Evolutionary conservation across 768 basidiomycete genomes (phyloP).

Genomic region (Amanita inopinata): DNA sequence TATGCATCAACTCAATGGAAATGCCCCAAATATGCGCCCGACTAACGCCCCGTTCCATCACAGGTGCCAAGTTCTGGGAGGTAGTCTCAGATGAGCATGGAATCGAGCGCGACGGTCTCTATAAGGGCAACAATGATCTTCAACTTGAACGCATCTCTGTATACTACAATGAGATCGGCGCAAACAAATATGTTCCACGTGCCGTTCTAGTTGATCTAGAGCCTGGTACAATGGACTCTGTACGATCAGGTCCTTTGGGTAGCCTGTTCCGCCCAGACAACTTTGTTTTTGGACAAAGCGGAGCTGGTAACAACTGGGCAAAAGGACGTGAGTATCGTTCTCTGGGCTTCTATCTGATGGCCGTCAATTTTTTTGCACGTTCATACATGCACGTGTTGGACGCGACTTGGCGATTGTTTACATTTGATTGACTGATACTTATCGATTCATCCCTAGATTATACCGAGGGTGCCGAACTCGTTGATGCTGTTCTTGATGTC

Average conservation of each 20-base stretch:
- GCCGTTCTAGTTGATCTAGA: constrained; percentile 96
- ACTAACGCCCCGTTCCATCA: constrained; percentile 10
- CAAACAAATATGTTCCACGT: constrained; percentile 97
- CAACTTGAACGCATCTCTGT: constrained; percentile 97
- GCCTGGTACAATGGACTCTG: constrained; percentile 93
- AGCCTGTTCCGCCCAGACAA: constrained; percentile 95
- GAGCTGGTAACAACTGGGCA: constrained; percentile 99
- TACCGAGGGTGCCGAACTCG: constrained; percentile 95
- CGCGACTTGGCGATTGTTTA: constrained; percentile 14
- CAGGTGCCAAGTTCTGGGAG: constrained; percentile 96
- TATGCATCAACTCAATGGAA: constrained; percentile 27
- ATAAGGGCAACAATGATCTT: constrained; percentile 89
- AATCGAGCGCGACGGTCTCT: constrained; percentile 86
- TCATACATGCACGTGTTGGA: constrained; percentile 12
- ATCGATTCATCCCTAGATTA: constrained; percentile 44
- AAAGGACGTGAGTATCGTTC: constrained; percentile 80
- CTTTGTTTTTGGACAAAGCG: constrained; percentile 96
- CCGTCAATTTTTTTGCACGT: neutral
- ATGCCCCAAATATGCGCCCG: constrained; percentile 11
- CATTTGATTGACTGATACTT: constrained; percentile 6
- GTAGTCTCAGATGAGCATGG: constrained; percentile 98
- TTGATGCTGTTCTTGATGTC: constrained; percentile 95
- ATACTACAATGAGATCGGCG: constrained; percentile 95
- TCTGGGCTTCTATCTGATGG: constrained; percentile 7
- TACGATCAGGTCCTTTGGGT: constrained; percentile 85